Conservation (phyloP, 768 basidiomycete genomes). For the Kwoniella sp. region DNA sequence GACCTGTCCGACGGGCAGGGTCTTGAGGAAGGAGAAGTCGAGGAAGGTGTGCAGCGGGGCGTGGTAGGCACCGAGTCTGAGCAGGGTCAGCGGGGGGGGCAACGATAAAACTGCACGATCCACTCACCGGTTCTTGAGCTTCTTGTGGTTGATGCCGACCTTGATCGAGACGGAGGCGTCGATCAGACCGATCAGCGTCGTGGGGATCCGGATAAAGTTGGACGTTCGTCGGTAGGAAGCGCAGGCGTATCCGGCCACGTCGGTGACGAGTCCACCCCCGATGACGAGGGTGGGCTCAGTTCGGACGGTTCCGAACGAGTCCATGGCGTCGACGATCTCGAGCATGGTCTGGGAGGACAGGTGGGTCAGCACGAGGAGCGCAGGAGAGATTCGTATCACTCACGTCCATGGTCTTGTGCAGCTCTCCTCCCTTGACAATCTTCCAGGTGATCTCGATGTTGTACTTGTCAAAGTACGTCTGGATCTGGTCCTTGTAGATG, state of each 20-base stretch:
- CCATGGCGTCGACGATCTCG: slow-evolving; percentile 51
- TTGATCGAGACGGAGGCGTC: slow-evolving; percentile 51
- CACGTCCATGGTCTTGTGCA: slow-evolving; percentile 51
- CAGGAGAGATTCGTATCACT: slow-evolving; percentile 7
- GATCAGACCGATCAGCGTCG: slow-evolving; percentile 51
- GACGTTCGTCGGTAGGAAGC: slow-evolving; percentile 47
- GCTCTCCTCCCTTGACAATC: slow-evolving; percentile 50
- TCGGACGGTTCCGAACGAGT: slow-evolving; percentile 50
- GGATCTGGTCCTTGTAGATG: slow-evolving; percentile 44
- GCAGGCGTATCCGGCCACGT: slow-evolving; percentile 49
- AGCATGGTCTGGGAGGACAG: slow-evolving; percentile 41
- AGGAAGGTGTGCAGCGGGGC: slow-evolving; percentile 51
- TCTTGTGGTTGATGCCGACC: slow-evolving; percentile 51
- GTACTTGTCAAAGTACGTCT: slow-evolving; percentile 49
- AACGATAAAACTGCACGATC: too few relatives aligned
- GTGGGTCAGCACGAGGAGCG: not conserved
- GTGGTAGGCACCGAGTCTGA: slow-evolving; percentile 49
- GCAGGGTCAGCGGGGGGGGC: not conserved
- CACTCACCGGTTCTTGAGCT: slow-evolving; percentile 50
- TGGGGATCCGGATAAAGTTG: slow-evolving; percentile 50
- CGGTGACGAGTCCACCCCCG: slow-evolving; percentile 50
- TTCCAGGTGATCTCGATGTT: slow-evolving; percentile 47
- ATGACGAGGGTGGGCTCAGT: slow-evolving; percentile 50
- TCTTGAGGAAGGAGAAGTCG: slow-evolving; percentile 50
- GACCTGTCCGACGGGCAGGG: slow-evolving; percentile 49